Conservation (phyloP, 441 rosid genomes). For the Erysimum pusillum region DNA sequence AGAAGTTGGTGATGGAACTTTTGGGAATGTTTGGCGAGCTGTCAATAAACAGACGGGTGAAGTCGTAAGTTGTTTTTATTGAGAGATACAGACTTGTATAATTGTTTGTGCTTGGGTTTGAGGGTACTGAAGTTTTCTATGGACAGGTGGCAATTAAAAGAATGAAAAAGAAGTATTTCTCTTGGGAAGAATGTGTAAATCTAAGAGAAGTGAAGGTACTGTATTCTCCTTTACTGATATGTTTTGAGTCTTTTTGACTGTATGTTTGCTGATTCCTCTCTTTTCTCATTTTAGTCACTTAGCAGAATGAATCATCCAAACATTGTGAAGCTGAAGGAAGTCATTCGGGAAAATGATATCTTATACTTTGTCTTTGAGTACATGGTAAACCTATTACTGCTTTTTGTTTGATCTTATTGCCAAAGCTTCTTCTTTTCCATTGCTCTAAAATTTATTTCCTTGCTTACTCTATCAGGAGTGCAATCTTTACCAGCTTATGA, state of each 20-base stretch:
- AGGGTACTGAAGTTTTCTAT: conserved; percentile 35
- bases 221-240: conserved; percentile 5
- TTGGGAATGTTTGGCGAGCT: conserved; percentile 96
- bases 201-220: conserved; percentile 96
- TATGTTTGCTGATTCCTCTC: conserved; percentile 28
- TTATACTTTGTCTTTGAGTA: conserved; percentile 91
- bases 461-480: conserved; percentile 63
- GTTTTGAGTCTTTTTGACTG: not conserved
- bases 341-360: conserved; percentile 87
- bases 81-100: not conserved
- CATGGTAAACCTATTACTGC: conserved; percentile 58
- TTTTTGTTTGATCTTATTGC: conserved; percentile 19
- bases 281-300: conserved; percentile 64
- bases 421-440: not conserved
- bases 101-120: not conserved
- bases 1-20: conserved; percentile 99
- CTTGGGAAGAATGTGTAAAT: conserved; percentile 96
- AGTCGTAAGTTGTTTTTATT: conserved; percentile 69
- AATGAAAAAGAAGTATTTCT: conserved; percentile 96
- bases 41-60: conserved; percentile 84
- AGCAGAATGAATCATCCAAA: conserved; percentile 92
- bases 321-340: conserved; percentile 93
- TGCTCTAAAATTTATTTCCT: not conserved
- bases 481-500: conserved; percentile 94
- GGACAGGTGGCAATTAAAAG: conserved; percentile 91